Evolutionary conservation across 1,284 basidiomycete genomes (phyloP).

Genomic region (Butyriboletus appendiculatus): DNA sequence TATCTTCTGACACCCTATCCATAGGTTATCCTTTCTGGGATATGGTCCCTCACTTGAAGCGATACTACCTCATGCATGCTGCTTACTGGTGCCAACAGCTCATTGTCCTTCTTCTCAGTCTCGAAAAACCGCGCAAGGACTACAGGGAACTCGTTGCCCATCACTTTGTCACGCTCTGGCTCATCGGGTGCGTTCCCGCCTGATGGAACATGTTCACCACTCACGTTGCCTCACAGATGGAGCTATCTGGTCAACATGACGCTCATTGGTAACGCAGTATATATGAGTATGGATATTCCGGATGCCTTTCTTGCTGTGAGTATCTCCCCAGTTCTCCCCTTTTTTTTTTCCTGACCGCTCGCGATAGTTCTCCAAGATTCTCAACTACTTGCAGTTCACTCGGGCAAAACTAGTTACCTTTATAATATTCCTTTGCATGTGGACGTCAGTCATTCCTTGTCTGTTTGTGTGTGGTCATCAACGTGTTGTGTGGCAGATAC

Average conservation of each 20-base stretch:
- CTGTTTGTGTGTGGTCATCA: background rate
- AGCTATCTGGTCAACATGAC: constrained; percentile 86
- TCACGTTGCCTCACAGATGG: constrained; percentile 57
- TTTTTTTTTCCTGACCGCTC: constrained; percentile 1
- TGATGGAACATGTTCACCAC: background rate
- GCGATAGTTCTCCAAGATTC: constrained; percentile 74
- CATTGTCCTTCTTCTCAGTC: constrained; percentile 78
- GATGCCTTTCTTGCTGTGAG: constrained; percentile 86
- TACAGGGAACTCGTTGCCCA: constrained; percentile 84
- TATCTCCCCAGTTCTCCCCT: background rate
- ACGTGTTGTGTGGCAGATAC: constrained; percentile 58
- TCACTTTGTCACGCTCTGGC: constrained; percentile 95
- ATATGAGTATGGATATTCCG: constrained; percentile 96
- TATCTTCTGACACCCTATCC: background rate
- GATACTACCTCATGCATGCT: constrained; percentile 89
- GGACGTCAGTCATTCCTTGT: constrained; percentile 65
- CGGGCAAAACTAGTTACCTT: constrained; percentile 68
- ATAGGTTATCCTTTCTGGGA: constrained; percentile 87
- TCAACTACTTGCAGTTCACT: constrained; percentile 83
- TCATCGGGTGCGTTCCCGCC: constrained; percentile 69
- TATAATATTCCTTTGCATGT: constrained; percentile 68
- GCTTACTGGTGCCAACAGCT: constrained; percentile 97
- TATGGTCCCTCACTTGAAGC: constrained; percentile 85
- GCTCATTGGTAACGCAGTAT: constrained; percentile 90
- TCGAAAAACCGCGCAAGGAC: constrained; percentile 96